Evolutionary conservation across 1,139 yeast genomes (phyloP).

Genomic region (Kodamaea anthophila): DNA sequence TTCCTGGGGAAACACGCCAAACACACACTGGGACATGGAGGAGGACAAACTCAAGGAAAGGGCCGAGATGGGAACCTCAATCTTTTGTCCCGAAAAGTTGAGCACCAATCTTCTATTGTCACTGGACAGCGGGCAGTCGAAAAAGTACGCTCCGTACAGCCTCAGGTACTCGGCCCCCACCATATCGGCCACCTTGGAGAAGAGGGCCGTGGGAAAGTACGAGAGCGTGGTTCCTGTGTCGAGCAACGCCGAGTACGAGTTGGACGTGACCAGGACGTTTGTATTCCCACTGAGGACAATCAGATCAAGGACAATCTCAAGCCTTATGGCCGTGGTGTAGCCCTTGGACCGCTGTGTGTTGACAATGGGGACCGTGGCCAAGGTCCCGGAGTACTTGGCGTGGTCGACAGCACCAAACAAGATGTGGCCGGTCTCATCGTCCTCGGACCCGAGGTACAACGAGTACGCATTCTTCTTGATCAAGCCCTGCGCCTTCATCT

Average conservation of each 20-base stretch:
- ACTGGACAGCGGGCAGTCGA: constrained; percentile 16
- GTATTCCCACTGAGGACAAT: constrained; percentile 3
- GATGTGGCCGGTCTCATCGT: constrained; percentile 31
- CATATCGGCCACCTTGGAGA: constrained; percentile 21
- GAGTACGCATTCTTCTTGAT: constrained; percentile 48
- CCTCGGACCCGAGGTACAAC: constrained; percentile 22
- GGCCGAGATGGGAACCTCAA: constrained; percentile 37
- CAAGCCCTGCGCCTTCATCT: constrained; percentile 44
- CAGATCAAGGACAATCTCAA: constrained; percentile 21
- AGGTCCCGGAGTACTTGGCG: constrained; percentile 42
- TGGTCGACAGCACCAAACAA: constrained; percentile 57
- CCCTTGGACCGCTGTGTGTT: constrained; percentile 16
- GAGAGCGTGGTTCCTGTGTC: constrained; percentile 30
- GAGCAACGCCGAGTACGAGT: constrained; percentile 12
- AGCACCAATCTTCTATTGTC: constrained; percentile 24
- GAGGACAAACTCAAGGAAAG: constrained; percentile 23
- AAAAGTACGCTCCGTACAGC: constrained; percentile 23
- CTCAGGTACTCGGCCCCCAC: constrained; percentile 28
- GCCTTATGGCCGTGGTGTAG: constrained; percentile 19
- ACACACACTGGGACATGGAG: constrained; percentile 17
- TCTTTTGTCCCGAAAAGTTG: constrained; percentile 47
- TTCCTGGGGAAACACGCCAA: constrained; percentile 25
- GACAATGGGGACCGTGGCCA: constrained; percentile 28
- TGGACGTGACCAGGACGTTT: constrained; percentile 8
- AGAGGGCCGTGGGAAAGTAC: constrained; percentile 24